Evolutionary conservation across 192 early-diverging fungal species (phyloP), one percentile per base, ranked within the genome.

Genomic region (Chytriomyces confervae): DNA sequence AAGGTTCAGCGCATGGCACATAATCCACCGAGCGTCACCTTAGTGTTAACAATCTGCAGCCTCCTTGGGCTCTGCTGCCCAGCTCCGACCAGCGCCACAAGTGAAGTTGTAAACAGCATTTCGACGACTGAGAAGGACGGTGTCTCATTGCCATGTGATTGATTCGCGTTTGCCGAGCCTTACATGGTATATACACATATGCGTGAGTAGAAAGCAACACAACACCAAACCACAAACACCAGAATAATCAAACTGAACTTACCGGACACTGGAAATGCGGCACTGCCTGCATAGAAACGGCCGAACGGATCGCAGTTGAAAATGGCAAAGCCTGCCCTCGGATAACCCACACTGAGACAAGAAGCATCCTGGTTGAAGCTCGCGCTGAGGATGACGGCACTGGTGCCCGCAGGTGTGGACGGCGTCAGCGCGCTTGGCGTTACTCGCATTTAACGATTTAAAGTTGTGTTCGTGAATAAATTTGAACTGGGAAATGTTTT

Each of bases 231-330:
- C 95, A 45, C 96, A 95, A 6, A 94, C 95, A 51, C 94, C 93
- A 36, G 36, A 36, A 36, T 36, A 36, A 80, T 94, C 94, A 23
- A 88, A 69, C 85, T 93, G 94, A 36, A 36, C 36, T 36, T 36
- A 36, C 36, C 36, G 36, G 36, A 36, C 36, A 36, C 36, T 16
- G 18, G 24, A 66, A 27, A 23, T 18, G n/a, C 36, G 43, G 43
- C 48, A 13, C 16, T 11, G 67, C 8, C 29, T 62, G 91, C 89
- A 82, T 94, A 95, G 84, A 94, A 95, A 76, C 95, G 97, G 47
- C 95, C 96, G 82, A 96, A 97, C 18, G 96, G 97, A 82, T 97
- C 96, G 84, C 93, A 95, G 84, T 96, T 99, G 89, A 95, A 99
- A 79, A 99, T 97, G 80, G 92, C 91, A 88, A 97, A 97, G 10